Evolutionary conservation across 2,329 filamentous ascomycete genomes (phyloP).

Genomic region (Fusarium sp.): DNA sequence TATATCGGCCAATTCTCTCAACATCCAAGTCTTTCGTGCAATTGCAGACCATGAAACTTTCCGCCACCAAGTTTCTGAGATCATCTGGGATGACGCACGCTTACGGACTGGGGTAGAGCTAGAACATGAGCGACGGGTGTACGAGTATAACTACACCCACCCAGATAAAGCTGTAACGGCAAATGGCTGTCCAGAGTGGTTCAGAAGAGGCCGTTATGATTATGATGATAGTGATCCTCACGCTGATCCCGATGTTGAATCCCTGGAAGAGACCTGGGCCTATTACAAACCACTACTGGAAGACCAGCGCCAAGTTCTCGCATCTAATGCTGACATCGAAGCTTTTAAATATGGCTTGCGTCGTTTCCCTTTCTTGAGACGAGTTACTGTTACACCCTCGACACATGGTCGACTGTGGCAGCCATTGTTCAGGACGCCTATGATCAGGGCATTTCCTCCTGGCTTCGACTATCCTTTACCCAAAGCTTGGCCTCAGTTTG

Average conservation of each 20-base stretch:
- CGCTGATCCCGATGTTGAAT: background rate
- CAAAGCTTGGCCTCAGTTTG: background rate
- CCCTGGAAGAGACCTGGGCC: background rate
- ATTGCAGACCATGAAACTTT: background rate
- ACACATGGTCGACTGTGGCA: background rate
- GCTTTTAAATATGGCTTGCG: slow-evolving; percentile 4
- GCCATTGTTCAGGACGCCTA: slow-evolving; percentile 2
- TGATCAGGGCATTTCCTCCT: slow-evolving; percentile 8
- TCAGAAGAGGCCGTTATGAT: background rate
- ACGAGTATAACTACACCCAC: background rate
- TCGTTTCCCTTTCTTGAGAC: background rate
- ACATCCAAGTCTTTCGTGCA: background rate
- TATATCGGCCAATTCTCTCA: background rate
- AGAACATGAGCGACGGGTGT: background rate
- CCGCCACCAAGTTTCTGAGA: background rate
- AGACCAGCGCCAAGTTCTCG: background rate
- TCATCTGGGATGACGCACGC: slow-evolving; percentile 8
- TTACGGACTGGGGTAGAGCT: background rate
- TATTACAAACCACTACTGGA: background rate
- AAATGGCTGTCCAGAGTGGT: slow-evolving; percentile 12
- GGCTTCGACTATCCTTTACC: slow-evolving; percentile 13
- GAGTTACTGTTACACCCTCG: background rate
- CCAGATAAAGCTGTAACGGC: background rate
- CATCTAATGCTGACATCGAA: background rate
- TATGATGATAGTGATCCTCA: background rate